phyloP scores from a whole-genome alignment of 352 stramenopile species.

The Saprolegnia diclina region DNA sequence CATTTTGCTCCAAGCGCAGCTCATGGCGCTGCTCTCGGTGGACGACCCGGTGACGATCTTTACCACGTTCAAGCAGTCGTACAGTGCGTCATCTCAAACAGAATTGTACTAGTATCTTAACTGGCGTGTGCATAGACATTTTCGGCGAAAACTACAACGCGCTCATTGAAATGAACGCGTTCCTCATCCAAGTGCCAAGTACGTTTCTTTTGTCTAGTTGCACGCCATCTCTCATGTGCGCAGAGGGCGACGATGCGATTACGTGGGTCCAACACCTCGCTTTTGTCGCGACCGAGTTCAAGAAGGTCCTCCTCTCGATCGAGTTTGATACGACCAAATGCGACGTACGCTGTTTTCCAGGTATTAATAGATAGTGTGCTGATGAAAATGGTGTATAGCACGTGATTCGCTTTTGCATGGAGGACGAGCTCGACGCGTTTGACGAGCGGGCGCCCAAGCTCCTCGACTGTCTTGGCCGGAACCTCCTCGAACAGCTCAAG shows the following conservation, averaged over 20 bases:
- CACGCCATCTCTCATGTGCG: background rate
- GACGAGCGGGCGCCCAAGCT: slow-evolving; percentile 26
- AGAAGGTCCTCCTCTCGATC: slow-evolving; percentile 11
- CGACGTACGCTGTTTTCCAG: background rate
- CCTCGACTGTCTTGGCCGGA: slow-evolving; percentile 24
- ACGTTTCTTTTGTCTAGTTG: background rate
- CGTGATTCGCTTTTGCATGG: slow-evolving; percentile 19
- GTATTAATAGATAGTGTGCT: background rate
- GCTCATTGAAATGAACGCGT: slow-evolving; percentile 70
- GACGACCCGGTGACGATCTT: slow-evolving; percentile 37
- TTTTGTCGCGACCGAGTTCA: slow-evolving; percentile 13
- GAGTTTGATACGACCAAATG: slow-evolving; percentile 27
- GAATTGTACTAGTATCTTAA: slow-evolving; percentile 6
- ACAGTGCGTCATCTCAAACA: slow-evolving; percentile 33
- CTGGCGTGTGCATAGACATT: slow-evolving; percentile 29
- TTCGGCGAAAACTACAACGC: slow-evolving; percentile 51
- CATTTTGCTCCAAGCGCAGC: slow-evolving; percentile 58
- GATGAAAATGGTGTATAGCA: slow-evolving; percentile 8
- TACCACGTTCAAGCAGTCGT: slow-evolving; percentile 47
- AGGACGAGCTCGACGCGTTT: slow-evolving; percentile 13
- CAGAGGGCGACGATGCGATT: background rate
- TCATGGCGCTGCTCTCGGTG: slow-evolving; percentile 38
- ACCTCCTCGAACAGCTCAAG: slow-evolving; percentile 20
- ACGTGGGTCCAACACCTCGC: slow-evolving; percentile 2
- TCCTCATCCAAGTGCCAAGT: slow-evolving; percentile 32